These are phyloP conservation scores for Sclerotinia subarctica DNA, from an alignment of 2,329 filamentous ascomycete species.

Conservation along the genomic window DNA sequence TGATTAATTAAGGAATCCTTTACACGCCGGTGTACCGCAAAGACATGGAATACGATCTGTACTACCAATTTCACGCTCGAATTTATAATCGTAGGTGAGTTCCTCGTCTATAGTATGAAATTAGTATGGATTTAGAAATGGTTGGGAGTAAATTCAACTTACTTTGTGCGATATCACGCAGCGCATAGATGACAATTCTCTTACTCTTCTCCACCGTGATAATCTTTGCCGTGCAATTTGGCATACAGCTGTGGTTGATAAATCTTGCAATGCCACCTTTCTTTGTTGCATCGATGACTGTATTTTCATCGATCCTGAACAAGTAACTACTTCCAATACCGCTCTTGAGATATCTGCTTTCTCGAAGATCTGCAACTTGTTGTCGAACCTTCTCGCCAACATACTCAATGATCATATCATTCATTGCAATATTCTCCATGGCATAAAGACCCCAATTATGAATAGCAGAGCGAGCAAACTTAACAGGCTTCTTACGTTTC, in stretches of 20 bases:
- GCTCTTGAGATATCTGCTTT: conserved; percentile 88
- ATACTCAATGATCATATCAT: conserved; percentile 99
- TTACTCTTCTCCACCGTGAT: conserved; percentile 98
- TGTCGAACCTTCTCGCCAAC: conserved; percentile 97
- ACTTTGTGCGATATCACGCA: conserved; percentile 94
- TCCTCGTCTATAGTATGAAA: conserved; percentile 71
- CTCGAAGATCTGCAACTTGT: conserved; percentile 93
- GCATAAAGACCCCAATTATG: conserved; percentile 99
- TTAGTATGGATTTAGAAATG: conserved; percentile 25
- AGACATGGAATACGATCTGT: conserved; percentile 95
- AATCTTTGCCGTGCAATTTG: conserved; percentile 98
- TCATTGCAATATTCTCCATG: conserved; percentile 93
- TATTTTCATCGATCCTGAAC: conserved; percentile 97
- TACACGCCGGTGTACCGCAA: conserved; percentile 92
- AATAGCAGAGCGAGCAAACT: conserved; percentile 95
- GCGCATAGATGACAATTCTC: conserved; percentile 96
- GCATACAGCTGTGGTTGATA: conserved; percentile 98
- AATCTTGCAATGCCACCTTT: conserved; percentile 97
- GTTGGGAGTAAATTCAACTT: conserved; percentile 45
- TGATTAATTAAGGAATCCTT: conserved; percentile 92
- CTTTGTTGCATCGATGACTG: conserved; percentile 96
- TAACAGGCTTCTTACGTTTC: conserved; percentile 98
- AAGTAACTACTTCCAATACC: conserved; percentile 97
- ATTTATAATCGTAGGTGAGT: conserved; percentile 99
- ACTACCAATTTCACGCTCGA: conserved; percentile 93